Evolutionary conservation across 2,329 filamentous ascomycete genomes (phyloP).

Genomic region (Botrytis elliptica): DNA sequence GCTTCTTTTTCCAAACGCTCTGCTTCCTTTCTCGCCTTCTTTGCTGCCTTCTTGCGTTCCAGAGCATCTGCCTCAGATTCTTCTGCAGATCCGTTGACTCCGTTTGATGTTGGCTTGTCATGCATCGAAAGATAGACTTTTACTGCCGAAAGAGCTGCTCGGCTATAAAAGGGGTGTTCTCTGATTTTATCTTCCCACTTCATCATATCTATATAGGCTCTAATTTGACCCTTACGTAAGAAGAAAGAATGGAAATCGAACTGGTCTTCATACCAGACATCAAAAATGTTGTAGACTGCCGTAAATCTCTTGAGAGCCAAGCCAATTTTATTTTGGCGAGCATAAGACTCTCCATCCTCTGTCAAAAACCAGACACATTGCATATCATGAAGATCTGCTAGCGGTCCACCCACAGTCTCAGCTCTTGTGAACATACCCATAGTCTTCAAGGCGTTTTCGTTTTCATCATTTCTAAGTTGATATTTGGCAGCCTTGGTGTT

Average conservation of each 20-base stretch:
- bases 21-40: conserved; percentile 84
- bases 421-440: conserved; percentile 94
- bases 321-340: conserved; percentile 76
- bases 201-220: conserved; percentile 94
- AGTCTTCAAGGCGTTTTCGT: conserved; percentile 79
- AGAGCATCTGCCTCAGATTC: conserved; percentile 54
- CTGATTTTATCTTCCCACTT: conserved; percentile 91
- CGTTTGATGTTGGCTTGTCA: conserved; percentile 70
- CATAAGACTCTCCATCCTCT: conserved; percentile 88
- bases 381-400: conserved; percentile 94
- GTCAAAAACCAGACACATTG: conserved; percentile 97
- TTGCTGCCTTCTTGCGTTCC: conserved; percentile 81
- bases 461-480: conserved; percentile 88
- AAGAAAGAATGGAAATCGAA: conserved; percentile 99
- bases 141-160: conserved; percentile 78
- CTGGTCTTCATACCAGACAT: conserved; percentile 96
- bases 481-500: conserved; percentile 99
- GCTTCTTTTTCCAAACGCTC: conserved; percentile 74
- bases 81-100: conserved; percentile 54
- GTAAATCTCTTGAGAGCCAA: conserved; percentile 92
- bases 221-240: conserved; percentile 91
- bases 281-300: conserved; percentile 86
- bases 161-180: conserved; percentile 89
- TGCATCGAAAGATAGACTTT: conserved; percentile 76
- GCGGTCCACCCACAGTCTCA: conserved; percentile 80